Conservation (phyloP, 2,329 filamentous ascomycete genomes). For the Hypoxylon sp. region DNA sequence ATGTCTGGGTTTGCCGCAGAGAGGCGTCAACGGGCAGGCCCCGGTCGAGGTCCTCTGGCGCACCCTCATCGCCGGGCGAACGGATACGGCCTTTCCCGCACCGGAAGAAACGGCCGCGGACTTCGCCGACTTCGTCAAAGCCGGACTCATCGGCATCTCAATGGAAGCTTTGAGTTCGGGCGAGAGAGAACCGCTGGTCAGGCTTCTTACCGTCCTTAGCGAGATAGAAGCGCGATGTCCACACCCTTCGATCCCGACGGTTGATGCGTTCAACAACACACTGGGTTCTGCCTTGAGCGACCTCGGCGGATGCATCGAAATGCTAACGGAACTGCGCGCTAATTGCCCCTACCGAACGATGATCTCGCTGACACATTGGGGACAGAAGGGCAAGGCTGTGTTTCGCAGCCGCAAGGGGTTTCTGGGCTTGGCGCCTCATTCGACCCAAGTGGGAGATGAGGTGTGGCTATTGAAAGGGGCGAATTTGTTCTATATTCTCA, state of each 20-base stretch:
- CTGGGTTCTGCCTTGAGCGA: constrained; percentile 17
- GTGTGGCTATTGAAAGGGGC: constrained; percentile 36
- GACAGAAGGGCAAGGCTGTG: constrained; percentile 26
- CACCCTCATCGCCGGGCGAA: constrained; percentile 31
- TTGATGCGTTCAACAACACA: constrained; percentile 15
- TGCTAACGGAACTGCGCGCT: constrained; percentile 20
- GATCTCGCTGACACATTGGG: constrained; percentile 32
- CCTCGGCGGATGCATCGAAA: constrained; percentile 15
- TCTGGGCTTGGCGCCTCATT: constrained; percentile 29
- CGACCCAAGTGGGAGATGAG: constrained; percentile 24
- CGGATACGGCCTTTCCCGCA: constrained; percentile 29
- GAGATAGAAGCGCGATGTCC: constrained; percentile 24
- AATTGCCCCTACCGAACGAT: constrained; percentile 22
- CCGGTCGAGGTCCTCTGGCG: constrained; percentile 34
- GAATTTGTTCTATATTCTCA: constrained; percentile 24
- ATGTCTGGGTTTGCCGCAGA: constrained; percentile 16
- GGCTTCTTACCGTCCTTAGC: constrained; percentile 5
- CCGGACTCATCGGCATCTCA: constrained; percentile 26
- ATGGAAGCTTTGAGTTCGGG: constrained; percentile 11
- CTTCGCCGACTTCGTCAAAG: constrained; percentile 26
- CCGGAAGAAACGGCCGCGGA: constrained; percentile 22
- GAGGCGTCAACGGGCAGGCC: constrained; percentile 18
- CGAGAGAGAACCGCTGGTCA: constrained; percentile 2
- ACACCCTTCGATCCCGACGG: constrained; percentile 24
- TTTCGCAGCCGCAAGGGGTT: constrained; percentile 21